Base-by-base conservation (phyloP, 2,329 filamentous ascomycete species). In the Nothopassalora personata region DNA sequence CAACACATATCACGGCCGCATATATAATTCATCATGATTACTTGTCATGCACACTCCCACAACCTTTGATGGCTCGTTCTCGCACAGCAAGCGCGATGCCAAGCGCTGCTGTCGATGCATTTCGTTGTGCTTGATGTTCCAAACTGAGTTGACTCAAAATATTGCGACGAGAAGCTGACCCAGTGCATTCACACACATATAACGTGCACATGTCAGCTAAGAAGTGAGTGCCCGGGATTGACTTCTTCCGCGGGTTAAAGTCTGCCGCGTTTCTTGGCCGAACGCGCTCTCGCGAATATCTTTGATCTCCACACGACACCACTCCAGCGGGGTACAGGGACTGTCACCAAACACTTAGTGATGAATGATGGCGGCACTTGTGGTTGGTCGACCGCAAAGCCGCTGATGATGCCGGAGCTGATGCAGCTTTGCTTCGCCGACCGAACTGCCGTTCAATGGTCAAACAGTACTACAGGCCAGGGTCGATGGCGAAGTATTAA, bases 381-480 rank as follows among this genome's bases (percentile, higher is more conserved):
- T 58, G 56, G 53, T 46, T 58, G 51, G 51, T 23, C 51, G 13
- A 28, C n/a, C 19, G 23, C 36, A 15, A 18, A 34, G 43, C 56
- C 39, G 49, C 56, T 30, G 56, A 34, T 51, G 13, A 34, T 45
- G 36, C 39, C 39, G 34, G 23, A n/a, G 23, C 5, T 13, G n/a
- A 19, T 27, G 34, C 23, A 48, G 13, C n/a, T 31, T 19, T 48
- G 43, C 43, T 34, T 54, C 50, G 3, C 56, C 56, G 56, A 54
- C 51, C 45, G 56, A 58, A 58, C 56, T 58, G 56, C 56, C 56
- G 56, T 54, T 31, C 36, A 34, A 18, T 19, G 43, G 28, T n/a
- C 49, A 34, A 3, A 48, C 36, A 45, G 13, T 27, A 30, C 8
- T 15, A 13, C 27, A 13, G 9, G 53, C 9, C 9, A 27, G 31